Percentiles rank a stretch among this genome's conserved stretches.
These are phyloP conservation scores for Mucor lusitanicus DNA, from an alignment of 371 early-diverging fungal genomes.

Conservation along the genomic window DNA sequence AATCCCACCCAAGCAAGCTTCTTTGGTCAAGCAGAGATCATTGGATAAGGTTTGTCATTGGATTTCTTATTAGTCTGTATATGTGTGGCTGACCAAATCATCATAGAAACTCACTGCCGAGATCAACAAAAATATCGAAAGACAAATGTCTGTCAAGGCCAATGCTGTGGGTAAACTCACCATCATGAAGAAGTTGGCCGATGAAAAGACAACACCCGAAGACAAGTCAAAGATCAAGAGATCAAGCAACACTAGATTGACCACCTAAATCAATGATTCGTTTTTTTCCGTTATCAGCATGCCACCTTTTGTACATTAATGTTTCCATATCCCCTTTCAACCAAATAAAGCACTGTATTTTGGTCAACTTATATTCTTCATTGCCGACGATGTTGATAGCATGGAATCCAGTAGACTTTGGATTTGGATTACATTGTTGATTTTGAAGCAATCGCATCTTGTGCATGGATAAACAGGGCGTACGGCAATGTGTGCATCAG, in stretches of 20 bases:
- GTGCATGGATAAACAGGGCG: too few species aligned
- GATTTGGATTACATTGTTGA: too few species aligned
- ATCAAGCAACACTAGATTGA: constrained; percentile 13
- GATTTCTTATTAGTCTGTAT: not conserved
- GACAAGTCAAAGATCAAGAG: constrained; percentile 30
- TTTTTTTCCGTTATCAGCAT: not conserved
- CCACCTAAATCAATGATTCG: not conserved
- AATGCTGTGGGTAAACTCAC: constrained; percentile 72
- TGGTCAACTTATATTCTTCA: not conserved
- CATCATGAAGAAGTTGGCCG: constrained; percentile 67
- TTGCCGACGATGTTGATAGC: too few species aligned
- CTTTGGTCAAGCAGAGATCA: constrained; percentile 54
- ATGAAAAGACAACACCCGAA: constrained; percentile 37
- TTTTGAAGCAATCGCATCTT: too few species aligned
- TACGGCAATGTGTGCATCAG: too few species aligned
- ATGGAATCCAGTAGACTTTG: too few species aligned
- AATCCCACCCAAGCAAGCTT: constrained; percentile 62
- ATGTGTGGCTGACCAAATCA: not conserved
- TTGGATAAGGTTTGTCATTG: constrained; percentile 49
- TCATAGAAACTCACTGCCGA: constrained; percentile 61
- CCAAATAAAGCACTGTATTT: not conserved
- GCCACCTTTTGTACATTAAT: not conserved
- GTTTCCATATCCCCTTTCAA: not conserved
- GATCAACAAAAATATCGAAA: constrained; percentile 67
- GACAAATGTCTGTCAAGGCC: constrained; percentile 68